These are phyloP conservation scores for Saccharomycopsis sp. DNA, from an alignment of 805 yeast species.

Conservation along the genomic window DNA sequence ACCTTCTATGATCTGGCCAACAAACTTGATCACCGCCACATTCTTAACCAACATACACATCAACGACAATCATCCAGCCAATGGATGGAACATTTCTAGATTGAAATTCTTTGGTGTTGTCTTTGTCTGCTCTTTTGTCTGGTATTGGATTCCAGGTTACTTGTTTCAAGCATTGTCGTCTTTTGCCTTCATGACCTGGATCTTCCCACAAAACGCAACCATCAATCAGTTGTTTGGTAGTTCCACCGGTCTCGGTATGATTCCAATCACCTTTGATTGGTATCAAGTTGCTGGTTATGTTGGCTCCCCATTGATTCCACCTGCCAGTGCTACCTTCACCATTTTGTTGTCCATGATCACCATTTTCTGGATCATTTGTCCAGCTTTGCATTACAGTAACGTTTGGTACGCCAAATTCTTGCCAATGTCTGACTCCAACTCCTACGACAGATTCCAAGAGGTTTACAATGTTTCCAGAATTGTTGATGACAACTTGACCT, in stretches of 20 bases:
- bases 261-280: conserved; percentile 68
- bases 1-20: conserved; percentile 65
- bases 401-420: conserved; percentile 50
- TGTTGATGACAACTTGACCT: conserved; percentile 33
- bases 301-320: conserved; percentile 59
- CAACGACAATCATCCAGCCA: conserved; percentile 39
- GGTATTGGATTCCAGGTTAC: conserved; percentile 55
- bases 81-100: conserved; percentile 54
- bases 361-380: conserved; percentile 44
- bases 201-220: conserved; percentile 45
- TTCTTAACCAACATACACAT: conserved; percentile 45
- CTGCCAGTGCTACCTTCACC: conserved; percentile 37
- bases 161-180: conserved; percentile 49
- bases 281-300: conserved; percentile 45
- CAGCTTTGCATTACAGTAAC: conserved; percentile 46
- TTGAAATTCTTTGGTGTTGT: conserved; percentile 39
- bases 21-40: conserved; percentile 50
- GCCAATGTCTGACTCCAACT: conserved; percentile 44
- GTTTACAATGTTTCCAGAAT: conserved; percentile 43
- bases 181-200: conserved; percentile 62
- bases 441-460: conserved; percentile 44
- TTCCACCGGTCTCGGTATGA: conserved; percentile 49
- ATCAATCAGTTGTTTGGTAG: conserved; percentile 61
- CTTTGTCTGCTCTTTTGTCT: conserved; percentile 34
- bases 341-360: conserved; percentile 40